phyloP scores from a whole-genome alignment of 1,284 basidiomycete species.

The Irpex sp. region DNA sequence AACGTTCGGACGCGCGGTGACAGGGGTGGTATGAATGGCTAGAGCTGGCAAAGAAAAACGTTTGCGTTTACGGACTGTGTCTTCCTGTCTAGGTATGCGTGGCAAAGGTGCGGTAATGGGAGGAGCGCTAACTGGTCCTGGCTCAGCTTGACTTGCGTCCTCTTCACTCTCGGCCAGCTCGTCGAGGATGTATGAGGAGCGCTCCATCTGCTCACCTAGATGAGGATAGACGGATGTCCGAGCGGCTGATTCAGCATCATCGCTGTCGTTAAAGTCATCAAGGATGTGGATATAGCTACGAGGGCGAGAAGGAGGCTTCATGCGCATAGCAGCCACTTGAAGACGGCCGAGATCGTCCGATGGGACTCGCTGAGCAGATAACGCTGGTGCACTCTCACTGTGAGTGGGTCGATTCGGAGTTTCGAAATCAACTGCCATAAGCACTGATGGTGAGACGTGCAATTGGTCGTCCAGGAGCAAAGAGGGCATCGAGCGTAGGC shows the following conservation, averaged over 20 bases:
- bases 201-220: slow-evolving; percentile 21
- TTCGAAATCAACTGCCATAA: slow-evolving; percentile 40
- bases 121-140: slow-evolving; percentile 2
- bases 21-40: slow-evolving; percentile 67
- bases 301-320: slow-evolving; percentile 40
- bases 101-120: slow-evolving; percentile 8
- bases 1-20: slow-evolving; percentile 51
- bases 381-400: not conserved
- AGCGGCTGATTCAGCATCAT: slow-evolving; percentile 5
- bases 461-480: slow-evolving; percentile 36
- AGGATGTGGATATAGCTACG: slow-evolving; percentile 63
- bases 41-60: slow-evolving; percentile 73
- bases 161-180: slow-evolving; percentile 21
- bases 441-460: slow-evolving; percentile 28
- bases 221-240: slow-evolving; percentile 26
- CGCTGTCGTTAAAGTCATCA: slow-evolving; percentile 47
- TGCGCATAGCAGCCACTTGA: slow-evolving; percentile 30
- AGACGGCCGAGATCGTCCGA: slow-evolving; percentile 12
- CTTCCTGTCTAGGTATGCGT: slow-evolving; percentile 38
- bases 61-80: slow-evolving; percentile 58
- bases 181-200: slow-evolving; percentile 18
- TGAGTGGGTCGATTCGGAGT: slow-evolving; percentile 17
- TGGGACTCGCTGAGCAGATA: not conserved
- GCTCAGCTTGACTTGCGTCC: slow-evolving; percentile 4
- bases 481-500: slow-evolving; percentile 45